A percentile compares a stretch with the other conserved stretches of the same genome.
phyloP scores from a whole-genome alignment of 148 eudicot genomes.

The Gaultheria prostrata region DNA sequence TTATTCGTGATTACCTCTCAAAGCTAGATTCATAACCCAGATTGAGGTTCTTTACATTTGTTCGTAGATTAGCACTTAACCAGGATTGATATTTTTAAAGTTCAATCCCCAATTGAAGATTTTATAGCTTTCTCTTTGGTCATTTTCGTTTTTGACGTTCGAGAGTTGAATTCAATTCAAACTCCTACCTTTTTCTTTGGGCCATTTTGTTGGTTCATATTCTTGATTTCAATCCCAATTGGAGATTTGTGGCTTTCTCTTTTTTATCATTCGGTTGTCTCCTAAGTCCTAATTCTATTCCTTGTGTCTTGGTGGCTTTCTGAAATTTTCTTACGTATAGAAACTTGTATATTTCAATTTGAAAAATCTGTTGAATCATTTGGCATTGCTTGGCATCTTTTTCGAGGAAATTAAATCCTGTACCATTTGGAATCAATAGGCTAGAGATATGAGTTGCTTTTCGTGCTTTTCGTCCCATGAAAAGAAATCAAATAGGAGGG shows the following conservation, averaged over 20 bases:
- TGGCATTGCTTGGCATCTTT: background rate
- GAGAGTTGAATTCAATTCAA: background rate
- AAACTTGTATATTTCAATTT: background rate
- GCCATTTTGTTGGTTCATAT: background rate
- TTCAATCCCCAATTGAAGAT: background rate
- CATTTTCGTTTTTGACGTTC: background rate
- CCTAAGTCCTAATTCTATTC: background rate
- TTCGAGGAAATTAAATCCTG: too few species aligned
- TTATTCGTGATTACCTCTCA: background rate
- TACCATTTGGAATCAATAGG: constrained; percentile 2
- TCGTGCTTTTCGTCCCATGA: constrained; percentile 66
- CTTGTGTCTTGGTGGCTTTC: background rate
- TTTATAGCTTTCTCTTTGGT: background rate
- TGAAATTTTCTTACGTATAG: background rate
- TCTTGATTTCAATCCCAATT: background rate
- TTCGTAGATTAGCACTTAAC: background rate
- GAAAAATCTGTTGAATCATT: background rate
- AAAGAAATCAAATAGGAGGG: constrained; percentile 36
- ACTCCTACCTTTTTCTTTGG: background rate
- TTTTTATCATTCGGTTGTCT: background rate
- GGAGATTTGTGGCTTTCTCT: background rate
- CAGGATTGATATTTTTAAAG: background rate
- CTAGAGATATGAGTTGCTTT: constrained; percentile 53
- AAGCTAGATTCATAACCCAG: background rate
- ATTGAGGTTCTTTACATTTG: background rate